phyloP scores from a whole-genome alignment of 164 flowering plant species.

The Chimonanthus salicifolius region DNA sequence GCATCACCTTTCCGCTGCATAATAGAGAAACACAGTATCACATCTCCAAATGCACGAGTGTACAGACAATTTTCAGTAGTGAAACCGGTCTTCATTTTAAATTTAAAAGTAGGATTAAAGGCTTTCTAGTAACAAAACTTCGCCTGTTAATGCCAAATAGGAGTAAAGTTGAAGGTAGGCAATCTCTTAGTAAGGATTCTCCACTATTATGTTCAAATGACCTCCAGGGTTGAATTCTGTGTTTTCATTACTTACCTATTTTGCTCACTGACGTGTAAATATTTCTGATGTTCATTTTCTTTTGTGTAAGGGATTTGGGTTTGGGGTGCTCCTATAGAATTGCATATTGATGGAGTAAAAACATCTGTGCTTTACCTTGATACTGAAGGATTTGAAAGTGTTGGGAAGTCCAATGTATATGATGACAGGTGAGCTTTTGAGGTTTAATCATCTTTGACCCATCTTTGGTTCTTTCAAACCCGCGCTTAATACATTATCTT shows the following conservation, averaged over 20 bases:
- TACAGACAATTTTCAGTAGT: too few species aligned
- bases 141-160: too few species aligned
- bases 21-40: too few species aligned
- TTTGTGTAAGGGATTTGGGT: constrained; percentile 82
- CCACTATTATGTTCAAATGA: too few species aligned
- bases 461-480: neutral
- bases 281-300: neutral
- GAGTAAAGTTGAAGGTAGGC: too few species aligned
- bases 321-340: constrained; percentile 84
- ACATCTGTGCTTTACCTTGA: constrained; percentile 92
- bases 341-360: constrained; percentile 72
- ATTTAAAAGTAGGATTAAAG: too few species aligned
- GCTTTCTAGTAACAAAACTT: too few species aligned
- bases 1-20: too few species aligned
- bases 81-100: too few species aligned
- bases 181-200: too few species aligned
- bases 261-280: neutral
- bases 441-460: constrained; percentile 7
- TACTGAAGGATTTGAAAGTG: constrained; percentile 99
- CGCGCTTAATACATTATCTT: neutral
- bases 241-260: neutral
- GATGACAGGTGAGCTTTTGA: constrained; percentile 70
- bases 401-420: constrained; percentile 98
- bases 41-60: too few species aligned
- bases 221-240: too few species aligned